Conservation (phyloP, 2,329 filamentous ascomycete genomes). For the Colletotrichum karsti region DNA sequence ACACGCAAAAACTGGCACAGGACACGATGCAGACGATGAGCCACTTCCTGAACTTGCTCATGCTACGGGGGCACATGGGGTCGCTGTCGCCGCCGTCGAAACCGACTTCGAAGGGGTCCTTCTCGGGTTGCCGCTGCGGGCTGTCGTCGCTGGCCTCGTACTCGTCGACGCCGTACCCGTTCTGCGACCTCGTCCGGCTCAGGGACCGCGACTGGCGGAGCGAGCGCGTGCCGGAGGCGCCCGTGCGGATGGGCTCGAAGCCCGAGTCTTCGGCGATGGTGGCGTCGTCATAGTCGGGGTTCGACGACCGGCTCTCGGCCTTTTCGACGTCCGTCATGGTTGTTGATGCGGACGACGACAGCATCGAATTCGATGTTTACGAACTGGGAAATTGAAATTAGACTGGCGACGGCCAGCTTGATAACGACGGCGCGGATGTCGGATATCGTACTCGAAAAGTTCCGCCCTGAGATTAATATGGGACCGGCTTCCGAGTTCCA, state of each 20-base stretch:
- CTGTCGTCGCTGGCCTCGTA: conserved; percentile 27
- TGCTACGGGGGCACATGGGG: conserved; percentile 77
- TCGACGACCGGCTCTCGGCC: conserved; percentile 14
- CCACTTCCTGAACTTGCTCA: conserved; percentile 77
- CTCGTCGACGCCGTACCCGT: conserved; percentile 53
- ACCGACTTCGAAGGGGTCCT: conserved; percentile 68
- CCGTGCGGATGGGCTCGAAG: conserved; percentile 37
- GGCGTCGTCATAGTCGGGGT: conserved; percentile 9
- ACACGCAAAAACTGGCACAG: conserved; percentile 82
- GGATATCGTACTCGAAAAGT: conserved; percentile 9
- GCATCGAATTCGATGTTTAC: not conserved
- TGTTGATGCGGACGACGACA: not conserved
- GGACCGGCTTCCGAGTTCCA: conserved; percentile 25
- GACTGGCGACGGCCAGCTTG: not conserved
- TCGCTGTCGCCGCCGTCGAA: conserved; percentile 80
- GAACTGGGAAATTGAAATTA: not conserved
- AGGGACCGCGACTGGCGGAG: conserved; percentile 32
- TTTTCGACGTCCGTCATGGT: conserved; percentile 25
- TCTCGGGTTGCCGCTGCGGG: conserved; percentile 34
- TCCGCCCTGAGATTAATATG: not conserved
- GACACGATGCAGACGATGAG: conserved; percentile 79
- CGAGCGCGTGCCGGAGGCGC: conserved; percentile 15
- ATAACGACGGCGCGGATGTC: conserved; percentile 11
- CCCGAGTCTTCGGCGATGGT: conserved; percentile 13
- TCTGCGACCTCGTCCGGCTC: conserved; percentile 47